Evolutionary conservation across 208 protist genomes (phyloP).

Genomic region (Borovskyia barvae): DNA sequence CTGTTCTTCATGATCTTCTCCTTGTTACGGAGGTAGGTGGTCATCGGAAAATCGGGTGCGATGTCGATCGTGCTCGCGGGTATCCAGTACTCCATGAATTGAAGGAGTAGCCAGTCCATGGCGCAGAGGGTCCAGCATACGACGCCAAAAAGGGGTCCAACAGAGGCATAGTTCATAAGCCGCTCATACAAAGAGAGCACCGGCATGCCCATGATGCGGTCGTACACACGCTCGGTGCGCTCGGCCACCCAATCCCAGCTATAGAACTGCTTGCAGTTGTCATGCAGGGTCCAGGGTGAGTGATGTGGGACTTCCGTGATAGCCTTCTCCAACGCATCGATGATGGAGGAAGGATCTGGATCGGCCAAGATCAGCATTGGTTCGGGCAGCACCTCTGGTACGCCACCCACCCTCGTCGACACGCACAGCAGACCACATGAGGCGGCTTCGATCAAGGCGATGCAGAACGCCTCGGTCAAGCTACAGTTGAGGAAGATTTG

Average conservation of each 20-base stretch:
- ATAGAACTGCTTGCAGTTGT: conserved; percentile 92
- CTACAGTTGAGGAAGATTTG: conserved; percentile 99
- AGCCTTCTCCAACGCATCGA: conserved; percentile 68
- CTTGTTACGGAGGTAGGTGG: conserved; percentile 66
- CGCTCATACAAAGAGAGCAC: conserved; percentile 77
- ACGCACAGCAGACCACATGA: conserved; percentile 94
- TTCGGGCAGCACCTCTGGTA: conserved; percentile 97
- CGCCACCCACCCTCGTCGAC: conserved; percentile 96
- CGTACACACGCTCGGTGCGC: conserved; percentile 95
- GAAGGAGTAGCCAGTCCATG: conserved; percentile 82
- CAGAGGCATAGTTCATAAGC: conserved; percentile 81
- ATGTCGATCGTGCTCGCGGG: conserved; percentile 87
- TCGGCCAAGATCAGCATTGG: conserved; percentile 92
- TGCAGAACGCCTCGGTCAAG: conserved; percentile 99
- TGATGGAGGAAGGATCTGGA: conserved; percentile 81
- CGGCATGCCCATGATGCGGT: conserved; percentile 64
- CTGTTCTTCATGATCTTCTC: conserved; percentile 66
- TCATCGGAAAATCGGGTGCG: conserved; percentile 90
- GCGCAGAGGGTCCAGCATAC: conserved; percentile 88
- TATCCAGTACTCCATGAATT: conserved; percentile 75
- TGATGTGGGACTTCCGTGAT: conserved; percentile 71
- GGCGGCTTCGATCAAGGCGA: conserved; percentile 98
- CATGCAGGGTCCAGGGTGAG: conserved; percentile 85
- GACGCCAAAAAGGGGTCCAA: conserved; percentile 87
- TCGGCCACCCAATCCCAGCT: conserved; percentile 94